Evolutionary conservation across 2,329 filamentous ascomycete species (phyloP).

Genomic region (Xylaria sp.): DNA sequence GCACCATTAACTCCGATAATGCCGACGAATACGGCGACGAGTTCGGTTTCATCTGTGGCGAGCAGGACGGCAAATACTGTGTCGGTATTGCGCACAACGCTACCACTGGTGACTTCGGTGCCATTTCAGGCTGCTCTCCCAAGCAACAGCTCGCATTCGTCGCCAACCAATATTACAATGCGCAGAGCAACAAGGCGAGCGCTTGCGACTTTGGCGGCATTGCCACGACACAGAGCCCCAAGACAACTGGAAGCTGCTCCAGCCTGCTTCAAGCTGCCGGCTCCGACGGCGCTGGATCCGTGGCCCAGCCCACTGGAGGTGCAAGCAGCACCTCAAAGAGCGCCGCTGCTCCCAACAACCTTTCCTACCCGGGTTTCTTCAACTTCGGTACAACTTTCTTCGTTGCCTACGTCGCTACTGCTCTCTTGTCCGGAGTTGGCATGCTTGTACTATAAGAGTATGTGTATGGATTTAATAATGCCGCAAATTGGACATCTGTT

Average conservation of each 20-base stretch:
- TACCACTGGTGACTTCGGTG: conserved; percentile 75
- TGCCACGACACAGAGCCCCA: conserved; percentile 63
- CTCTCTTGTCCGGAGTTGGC: conserved; percentile 61
- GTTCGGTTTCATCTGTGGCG: conserved; percentile 79
- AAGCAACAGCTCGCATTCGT: conserved; percentile 78
- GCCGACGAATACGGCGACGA: conserved; percentile 70
- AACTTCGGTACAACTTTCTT: conserved; percentile 52
- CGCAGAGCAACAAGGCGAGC: conserved; percentile 56
- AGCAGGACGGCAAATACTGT: conserved; percentile 63
- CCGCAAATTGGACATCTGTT: background rate
- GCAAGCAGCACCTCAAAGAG: conserved; percentile 54
- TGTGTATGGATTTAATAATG: conserved; percentile 18
- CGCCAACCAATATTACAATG: conserved; percentile 75
- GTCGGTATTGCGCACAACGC: conserved; percentile 74
- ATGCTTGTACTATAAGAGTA: conserved; percentile 63
- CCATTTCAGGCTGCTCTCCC: conserved; percentile 79
- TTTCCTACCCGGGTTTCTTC: conserved; percentile 49
- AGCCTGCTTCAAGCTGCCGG: conserved; percentile 71
- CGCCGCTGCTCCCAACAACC: conserved; percentile 55
- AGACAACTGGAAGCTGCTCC: conserved; percentile 64
- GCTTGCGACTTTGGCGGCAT: conserved; percentile 79
- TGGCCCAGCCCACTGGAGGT: conserved; percentile 55
- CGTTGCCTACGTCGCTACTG: conserved; percentile 60
- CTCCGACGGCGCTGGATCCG: conserved; percentile 65
- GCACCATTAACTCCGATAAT: conserved; percentile 69